phyloP scores from a whole-genome alignment of 2,329 filamentous ascomycete species.

The Cladosporium halotolerans region DNA sequence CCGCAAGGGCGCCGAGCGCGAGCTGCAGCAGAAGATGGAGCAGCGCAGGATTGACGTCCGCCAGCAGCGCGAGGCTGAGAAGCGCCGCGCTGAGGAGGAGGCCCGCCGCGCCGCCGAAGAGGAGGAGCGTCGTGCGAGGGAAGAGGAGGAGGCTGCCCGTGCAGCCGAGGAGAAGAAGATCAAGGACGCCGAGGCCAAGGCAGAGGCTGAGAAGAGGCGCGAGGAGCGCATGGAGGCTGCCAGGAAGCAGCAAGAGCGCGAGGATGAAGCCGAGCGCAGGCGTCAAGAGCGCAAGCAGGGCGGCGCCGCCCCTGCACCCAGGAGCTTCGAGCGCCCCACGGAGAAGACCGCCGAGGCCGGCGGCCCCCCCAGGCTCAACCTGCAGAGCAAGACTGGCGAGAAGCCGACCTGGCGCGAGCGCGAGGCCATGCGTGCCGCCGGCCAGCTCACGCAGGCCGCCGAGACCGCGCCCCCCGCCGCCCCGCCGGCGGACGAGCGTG shows the following conservation, averaged over 20 bases:
- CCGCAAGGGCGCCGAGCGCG: constrained; percentile 81
- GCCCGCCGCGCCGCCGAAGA: constrained; percentile 74
- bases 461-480: constrained; percentile 31
- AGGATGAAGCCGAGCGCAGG: constrained; percentile 79
- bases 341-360: constrained; percentile 23
- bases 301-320: constrained; percentile 30
- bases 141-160: constrained; percentile 78
- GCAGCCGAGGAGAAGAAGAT: constrained; percentile 71
- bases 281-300: constrained; percentile 55
- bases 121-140: constrained; percentile 71
- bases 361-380: constrained; percentile 56
- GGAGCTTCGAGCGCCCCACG: constrained; percentile 39
- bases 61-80: constrained; percentile 76
- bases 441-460: constrained; percentile 21
- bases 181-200: constrained; percentile 52
- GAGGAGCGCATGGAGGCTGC: constrained; percentile 41
- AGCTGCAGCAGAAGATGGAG: constrained; percentile 86
- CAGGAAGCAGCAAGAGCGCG: constrained; percentile 46
- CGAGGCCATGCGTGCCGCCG: constrained; percentile 41
- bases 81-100: constrained; percentile 74
- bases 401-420: constrained; percentile 70
- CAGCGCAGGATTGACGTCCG: constrained; percentile 81
- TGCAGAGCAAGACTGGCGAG: constrained; percentile 42
- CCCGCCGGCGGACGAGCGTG: constrained; percentile 29
- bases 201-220: constrained; percentile 60